Evolutionary conservation across 805 yeast species (phyloP).

Genomic region (Saturnispora besseyi): DNA sequence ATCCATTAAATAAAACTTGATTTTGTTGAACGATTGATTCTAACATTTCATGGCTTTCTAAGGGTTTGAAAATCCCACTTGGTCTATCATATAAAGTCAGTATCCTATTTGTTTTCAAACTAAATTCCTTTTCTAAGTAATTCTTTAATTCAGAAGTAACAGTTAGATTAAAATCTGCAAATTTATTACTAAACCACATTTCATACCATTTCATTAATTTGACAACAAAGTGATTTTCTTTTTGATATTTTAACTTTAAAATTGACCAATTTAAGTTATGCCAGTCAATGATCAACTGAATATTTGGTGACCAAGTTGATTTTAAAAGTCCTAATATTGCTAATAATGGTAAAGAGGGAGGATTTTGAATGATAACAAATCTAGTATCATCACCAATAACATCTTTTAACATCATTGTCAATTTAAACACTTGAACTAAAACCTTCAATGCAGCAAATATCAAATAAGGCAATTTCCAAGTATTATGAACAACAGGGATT

Average conservation of each 20-base stretch:
- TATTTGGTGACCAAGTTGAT: conserved; percentile 33
- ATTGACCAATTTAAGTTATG: conserved; percentile 89
- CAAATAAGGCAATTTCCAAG: conserved; percentile 39
- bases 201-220: conserved; percentile 56
- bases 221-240: conserved; percentile 53
- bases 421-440: conserved; percentile 39
- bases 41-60: conserved; percentile 22
- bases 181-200: conserved; percentile 42
- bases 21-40: conserved; percentile 29
- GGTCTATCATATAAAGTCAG: conserved; percentile 83
- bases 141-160: conserved; percentile 70
- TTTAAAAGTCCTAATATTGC: conserved; percentile 51
- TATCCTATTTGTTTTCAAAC: conserved; percentile 38
- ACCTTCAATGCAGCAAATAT: conserved; percentile 55
- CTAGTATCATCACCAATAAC: conserved; percentile 53
- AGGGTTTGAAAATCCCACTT: conserved; percentile 54
- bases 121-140: conserved; percentile 49
- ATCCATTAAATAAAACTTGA: conserved; percentile 24
- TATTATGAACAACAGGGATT: conserved; percentile 34
- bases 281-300: conserved; percentile 83
- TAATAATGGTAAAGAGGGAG: conserved; percentile 83
- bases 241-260: conserved; percentile 52
- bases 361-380: conserved; percentile 75
- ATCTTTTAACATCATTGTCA: conserved; percentile 40
- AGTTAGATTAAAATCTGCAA: conserved; percentile 65